Percentiles rank a stretch among this genome's conserved stretches.
These are phyloP conservation scores for Dendrostoma leiphaemia DNA, from an alignment of 2,329 filamentous ascomycete genomes.

Conservation along the genomic window DNA sequence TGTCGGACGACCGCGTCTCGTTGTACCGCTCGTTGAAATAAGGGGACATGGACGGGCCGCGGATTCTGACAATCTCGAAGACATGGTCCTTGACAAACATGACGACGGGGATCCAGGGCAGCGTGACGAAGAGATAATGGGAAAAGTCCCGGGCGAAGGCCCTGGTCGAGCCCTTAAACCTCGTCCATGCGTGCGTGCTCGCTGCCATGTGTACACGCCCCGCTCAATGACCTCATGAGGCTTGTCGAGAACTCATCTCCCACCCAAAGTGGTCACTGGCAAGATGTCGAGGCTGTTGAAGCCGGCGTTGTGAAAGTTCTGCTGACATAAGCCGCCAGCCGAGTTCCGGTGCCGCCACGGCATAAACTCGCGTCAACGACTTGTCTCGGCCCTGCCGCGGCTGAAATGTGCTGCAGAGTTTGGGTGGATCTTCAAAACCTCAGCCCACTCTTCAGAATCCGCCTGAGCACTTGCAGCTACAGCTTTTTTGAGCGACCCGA, in stretches of 20 bases:
- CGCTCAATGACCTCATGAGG: not conserved
- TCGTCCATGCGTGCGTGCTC: conserved; percentile 7
- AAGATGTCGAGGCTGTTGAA: not conserved
- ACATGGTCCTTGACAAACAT: conserved; percentile 62
- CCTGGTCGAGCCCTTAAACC: conserved; percentile 1
- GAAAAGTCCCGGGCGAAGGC: conserved; percentile 36
- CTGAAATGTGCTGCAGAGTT: too few relatives aligned
- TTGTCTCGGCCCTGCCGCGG: not conserved
- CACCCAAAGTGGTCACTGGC: not conserved
- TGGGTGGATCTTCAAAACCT: not conserved
- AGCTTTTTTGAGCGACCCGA: not conserved
- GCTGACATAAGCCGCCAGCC: not conserved
- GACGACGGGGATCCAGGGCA: conserved; percentile 61
- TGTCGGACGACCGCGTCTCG: conserved; percentile 50
- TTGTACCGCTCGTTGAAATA: conserved; percentile 68
- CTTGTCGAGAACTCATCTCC: not conserved
- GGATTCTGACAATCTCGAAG: conserved; percentile 55
- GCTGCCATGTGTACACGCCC: conserved; percentile 12
- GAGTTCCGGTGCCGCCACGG: not conserved
- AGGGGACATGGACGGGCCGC: conserved; percentile 72
- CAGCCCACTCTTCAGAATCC: not conserved
- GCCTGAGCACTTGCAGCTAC: not conserved
- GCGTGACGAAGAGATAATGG: conserved; percentile 49
- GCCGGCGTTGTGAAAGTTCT: not conserved
- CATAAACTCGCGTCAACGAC: conserved; percentile 1